phyloP scores from a whole-genome alignment of 2,329 filamentous ascomycete genomes.

The Elsinoe australis region DNA sequence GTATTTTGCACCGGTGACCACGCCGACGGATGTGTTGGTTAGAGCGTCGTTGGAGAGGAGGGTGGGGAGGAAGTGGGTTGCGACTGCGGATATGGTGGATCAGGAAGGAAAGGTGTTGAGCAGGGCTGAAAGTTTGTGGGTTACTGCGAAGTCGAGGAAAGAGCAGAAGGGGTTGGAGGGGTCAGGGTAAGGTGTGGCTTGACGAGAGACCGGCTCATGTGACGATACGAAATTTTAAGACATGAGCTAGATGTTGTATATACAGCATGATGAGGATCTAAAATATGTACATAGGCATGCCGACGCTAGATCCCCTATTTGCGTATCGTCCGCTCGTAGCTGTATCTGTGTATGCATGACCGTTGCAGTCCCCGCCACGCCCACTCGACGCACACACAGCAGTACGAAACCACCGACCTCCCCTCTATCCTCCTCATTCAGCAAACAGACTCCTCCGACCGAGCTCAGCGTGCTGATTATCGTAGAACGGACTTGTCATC shows the following conservation, averaged over 20 bases:
- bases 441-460: neutral
- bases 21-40: constrained; percentile 61
- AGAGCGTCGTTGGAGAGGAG: constrained; percentile 57
- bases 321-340: too few species aligned
- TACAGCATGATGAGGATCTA: too few species aligned
- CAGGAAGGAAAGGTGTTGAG: constrained; percentile 17
- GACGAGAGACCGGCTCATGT: too few species aligned
- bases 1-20: constrained; percentile 62
- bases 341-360: neutral
- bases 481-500: constrained; percentile 25
- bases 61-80: constrained; percentile 43
- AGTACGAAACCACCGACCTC: neutral
- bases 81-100: constrained; percentile 3
- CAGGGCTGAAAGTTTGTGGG: constrained; percentile 31
- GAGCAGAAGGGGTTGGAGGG: constrained; percentile 27
- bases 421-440: neutral
- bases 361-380: too few species aligned
- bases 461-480: constrained; percentile 15
- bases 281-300: neutral
- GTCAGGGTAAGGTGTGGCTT: constrained; percentile 27
- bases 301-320: too few species aligned
- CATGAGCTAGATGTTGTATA: too few species aligned
- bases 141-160: constrained; percentile 34
- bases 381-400: too few species aligned
- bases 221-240: too few species aligned